Evolutionary conservation across 148 eudicot genomes (phyloP).

Genomic region (Heliamphora exappendiculata): DNA sequence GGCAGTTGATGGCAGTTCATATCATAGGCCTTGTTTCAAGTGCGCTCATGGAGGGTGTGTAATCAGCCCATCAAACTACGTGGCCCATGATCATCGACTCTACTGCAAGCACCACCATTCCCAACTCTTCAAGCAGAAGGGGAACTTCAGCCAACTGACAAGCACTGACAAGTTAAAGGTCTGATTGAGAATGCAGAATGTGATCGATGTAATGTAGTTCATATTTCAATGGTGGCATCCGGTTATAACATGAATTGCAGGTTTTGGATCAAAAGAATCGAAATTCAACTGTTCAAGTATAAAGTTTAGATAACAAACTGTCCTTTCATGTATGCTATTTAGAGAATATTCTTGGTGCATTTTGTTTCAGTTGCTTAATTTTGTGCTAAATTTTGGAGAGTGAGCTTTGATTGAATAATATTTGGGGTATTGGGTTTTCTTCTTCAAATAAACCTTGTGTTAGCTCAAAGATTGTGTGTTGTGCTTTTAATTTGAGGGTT

Average conservation of each 20-base stretch:
- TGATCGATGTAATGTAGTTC: conserved; percentile 1
- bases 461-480: too few species aligned
- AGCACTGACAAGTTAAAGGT: conserved; percentile 24
- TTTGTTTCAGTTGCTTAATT: too few species aligned
- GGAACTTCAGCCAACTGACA: conserved; percentile 77
- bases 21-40: conserved; percentile 76
- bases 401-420: too few species aligned
- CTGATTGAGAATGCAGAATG: conserved; percentile 18
- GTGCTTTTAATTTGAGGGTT: too few species aligned
- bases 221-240: background rate
- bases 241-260: background rate
- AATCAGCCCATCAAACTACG: conserved; percentile 77
- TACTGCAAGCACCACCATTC: conserved; percentile 86
- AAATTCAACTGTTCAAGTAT: background rate
- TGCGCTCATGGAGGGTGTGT: conserved; percentile 79
- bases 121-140: conserved; percentile 82
- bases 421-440: too few species aligned
- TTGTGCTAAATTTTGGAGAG: too few species aligned
- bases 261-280: background rate
- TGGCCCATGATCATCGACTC: conserved; percentile 69
- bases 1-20: conserved; percentile 64
- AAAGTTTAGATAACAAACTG: background rate
- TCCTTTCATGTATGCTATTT: background rate
- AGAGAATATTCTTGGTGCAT: background rate
- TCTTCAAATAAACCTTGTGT: too few species aligned